A percentile compares a stretch with the other conserved stretches of the same genome.
Conservation (phyloP, 2,329 filamentous ascomycete genomes). For the Colletotrichum cordylinicola region DNA sequence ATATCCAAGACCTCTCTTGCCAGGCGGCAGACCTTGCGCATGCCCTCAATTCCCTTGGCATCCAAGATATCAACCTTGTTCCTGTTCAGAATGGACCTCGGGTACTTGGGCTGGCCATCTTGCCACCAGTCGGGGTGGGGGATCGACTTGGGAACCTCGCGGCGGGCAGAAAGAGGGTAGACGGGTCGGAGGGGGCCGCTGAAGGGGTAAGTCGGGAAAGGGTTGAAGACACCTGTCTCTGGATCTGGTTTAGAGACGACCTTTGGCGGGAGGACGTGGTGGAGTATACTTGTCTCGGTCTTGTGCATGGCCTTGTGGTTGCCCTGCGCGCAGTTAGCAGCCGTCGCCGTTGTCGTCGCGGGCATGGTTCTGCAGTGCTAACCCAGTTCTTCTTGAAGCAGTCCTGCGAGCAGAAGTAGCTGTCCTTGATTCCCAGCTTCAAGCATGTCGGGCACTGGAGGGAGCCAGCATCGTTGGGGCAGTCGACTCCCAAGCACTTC, state of each 20-base stretch:
- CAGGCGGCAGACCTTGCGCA: constrained; percentile 90
- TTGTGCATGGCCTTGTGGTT: constrained; percentile 88
- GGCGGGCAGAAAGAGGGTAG: constrained; percentile 78
- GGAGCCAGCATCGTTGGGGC: constrained; percentile 82
- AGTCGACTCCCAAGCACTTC: constrained; percentile 83
- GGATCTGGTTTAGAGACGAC: constrained; percentile 89
- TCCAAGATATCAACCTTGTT: constrained; percentile 87
- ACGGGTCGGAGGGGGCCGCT: constrained; percentile 84
- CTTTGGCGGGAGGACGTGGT: constrained; percentile 77
- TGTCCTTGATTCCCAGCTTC: constrained; percentile 85
- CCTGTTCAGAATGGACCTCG: constrained; percentile 66
- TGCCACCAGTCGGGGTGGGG: constrained; percentile 85
- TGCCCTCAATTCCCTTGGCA: constrained; percentile 80
- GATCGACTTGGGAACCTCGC: constrained; percentile 81
- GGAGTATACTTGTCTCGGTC: constrained; percentile 76
- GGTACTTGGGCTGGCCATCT: constrained; percentile 76
- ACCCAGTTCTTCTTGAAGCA: constrained; percentile 99
- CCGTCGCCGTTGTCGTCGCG: constrained; percentile 3
- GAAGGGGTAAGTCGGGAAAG: constrained; percentile 86
- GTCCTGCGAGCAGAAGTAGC: constrained; percentile 97
- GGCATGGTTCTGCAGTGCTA: constrained; percentile 37
- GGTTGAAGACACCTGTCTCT: constrained; percentile 90
- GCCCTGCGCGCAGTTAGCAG: constrained; percentile 53
- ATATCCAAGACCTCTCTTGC: constrained; percentile 93
- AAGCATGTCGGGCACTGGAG: constrained; percentile 96